Evolutionary conservation across 2,329 filamentous ascomycete genomes (phyloP), one percentile per base, ranked within the genome.

Genomic region (Davidsoniella virescens): DNA sequence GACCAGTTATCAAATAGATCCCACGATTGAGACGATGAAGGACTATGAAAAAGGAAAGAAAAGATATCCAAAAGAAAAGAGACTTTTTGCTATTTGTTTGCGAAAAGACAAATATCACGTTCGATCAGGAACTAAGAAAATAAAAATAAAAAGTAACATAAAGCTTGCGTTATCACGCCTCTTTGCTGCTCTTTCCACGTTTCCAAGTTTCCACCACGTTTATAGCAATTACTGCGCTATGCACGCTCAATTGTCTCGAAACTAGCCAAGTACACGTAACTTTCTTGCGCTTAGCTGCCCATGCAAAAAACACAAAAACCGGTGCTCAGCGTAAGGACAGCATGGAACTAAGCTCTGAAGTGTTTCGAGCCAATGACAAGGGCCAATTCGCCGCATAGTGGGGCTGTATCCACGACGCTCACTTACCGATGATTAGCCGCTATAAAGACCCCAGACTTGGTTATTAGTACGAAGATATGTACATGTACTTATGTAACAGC

Each of bases 201-300:
- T 16, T 41, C 39, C 20, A 23, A 23, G 20, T 23, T 23, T 5
- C 20, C 20, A 23, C 20, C 20, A 23, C 20, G 20, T 23, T 33
- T 9, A 12, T 33, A 33, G 29, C n/a, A 41, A 41, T 41, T 41
- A 20, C 38, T 41, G 38, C 18, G 38, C 38, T 41, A 12, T 43
- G 12, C 40, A 20, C 18, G 36, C 43, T 38, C 25, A 43, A 36
- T 20, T 42, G 49, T 51, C 49, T 50, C 41, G 48, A 50, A 50
- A 44, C 6, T 40, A 18, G 48, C 40, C 51, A 53, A 47, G 51
- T 53, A 53, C 43, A 50, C 20, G 44, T 52, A 52, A 41, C 42
- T 29, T 52, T 9, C 40, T 42, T 52, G 39, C 50, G 33, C 18
- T 12, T 33, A 14, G 23, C 33, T 17, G 25, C n/a, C 47, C 16